Evolutionary conservation across 768 basidiomycete species (phyloP).

Genomic region (Tulasnella sp.): DNA sequence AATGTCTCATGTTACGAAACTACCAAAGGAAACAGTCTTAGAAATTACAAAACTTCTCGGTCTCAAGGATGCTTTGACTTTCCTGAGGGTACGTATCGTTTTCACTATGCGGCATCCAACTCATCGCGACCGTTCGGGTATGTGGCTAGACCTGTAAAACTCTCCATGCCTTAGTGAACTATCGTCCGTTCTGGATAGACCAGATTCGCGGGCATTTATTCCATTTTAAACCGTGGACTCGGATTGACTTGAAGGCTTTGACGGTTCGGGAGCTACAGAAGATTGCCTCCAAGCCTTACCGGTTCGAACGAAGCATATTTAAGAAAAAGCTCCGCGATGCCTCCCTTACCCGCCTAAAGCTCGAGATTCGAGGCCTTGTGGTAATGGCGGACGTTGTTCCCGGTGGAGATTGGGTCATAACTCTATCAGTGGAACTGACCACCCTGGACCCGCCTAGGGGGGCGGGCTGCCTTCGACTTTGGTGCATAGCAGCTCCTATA

Average conservation of each 20-base stretch:
- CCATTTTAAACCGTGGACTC: not conserved
- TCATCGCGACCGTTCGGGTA: not conserved
- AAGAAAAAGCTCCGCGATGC: not conserved
- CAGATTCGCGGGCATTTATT: not conserved
- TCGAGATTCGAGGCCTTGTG: not conserved
- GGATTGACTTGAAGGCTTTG: not conserved
- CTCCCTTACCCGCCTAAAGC: not conserved
- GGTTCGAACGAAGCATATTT: not conserved
- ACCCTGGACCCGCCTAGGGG: not conserved
- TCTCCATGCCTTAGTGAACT: not conserved
- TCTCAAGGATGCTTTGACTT: not conserved
- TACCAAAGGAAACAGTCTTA: not conserved
- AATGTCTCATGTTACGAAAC: not conserved
- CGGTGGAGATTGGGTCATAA: not conserved
- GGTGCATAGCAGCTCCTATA: not conserved
- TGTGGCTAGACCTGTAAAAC: not conserved
- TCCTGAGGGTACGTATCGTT: not conserved
- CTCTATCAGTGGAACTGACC: not conserved
- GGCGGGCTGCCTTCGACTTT: not conserved
- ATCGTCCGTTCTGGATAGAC: not conserved
- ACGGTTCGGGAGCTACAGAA: not conserved
- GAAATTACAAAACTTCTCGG: not conserved
- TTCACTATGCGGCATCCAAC: not conserved
- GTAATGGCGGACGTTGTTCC: not conserved
- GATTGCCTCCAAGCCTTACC: not conserved